Conservation (phyloP, 2,329 filamentous ascomycete species). For the Arthrobotrys sinensis region DNA sequence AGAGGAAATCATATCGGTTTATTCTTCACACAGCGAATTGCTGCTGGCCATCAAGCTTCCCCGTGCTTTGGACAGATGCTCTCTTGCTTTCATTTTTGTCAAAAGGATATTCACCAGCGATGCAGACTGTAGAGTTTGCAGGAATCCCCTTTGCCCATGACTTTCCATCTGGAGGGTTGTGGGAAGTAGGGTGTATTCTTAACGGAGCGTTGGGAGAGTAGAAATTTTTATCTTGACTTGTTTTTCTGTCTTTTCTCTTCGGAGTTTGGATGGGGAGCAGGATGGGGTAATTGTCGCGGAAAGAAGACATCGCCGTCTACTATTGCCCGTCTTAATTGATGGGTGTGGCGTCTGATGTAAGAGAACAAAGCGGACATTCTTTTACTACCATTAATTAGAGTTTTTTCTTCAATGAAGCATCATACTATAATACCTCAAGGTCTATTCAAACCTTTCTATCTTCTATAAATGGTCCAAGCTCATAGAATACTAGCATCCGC, state of each 20-base stretch:
- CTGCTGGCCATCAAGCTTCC: conserved; percentile 9
- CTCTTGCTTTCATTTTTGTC: conserved; percentile 1
- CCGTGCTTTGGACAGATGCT: conserved; percentile 25
- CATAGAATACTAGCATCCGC: conserved; percentile 74
- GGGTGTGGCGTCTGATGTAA: conserved; percentile 63
- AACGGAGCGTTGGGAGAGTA: conserved; percentile 87
- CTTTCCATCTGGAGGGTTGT: conserved; percentile 1
- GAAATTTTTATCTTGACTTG: conserved; percentile 64
- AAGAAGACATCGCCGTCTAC: conserved; percentile 58
- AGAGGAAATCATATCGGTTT: conserved; percentile 19
- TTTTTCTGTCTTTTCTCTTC: conserved; percentile 49
- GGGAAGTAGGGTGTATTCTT: conserved; percentile 76
- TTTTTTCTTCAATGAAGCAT: background rate
- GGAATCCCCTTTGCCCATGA: conserved; percentile 75
- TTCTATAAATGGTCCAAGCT: background rate
- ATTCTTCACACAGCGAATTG: conserved; percentile 2
- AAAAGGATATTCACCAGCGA: conserved; percentile 73
- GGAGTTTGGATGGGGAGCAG: background rate
- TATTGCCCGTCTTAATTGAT: conserved; percentile 58
- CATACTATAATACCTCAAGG: too few species aligned
- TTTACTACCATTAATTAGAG: background rate
- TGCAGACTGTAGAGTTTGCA: conserved; percentile 82
- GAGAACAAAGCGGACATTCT: conserved; percentile 66
- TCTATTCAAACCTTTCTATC: background rate
- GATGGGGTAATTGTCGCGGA: conserved; percentile 46